Evolutionary conservation across 2,329 filamentous ascomycete species (phyloP).

Genomic region (Fusarium virguliforme): DNA sequence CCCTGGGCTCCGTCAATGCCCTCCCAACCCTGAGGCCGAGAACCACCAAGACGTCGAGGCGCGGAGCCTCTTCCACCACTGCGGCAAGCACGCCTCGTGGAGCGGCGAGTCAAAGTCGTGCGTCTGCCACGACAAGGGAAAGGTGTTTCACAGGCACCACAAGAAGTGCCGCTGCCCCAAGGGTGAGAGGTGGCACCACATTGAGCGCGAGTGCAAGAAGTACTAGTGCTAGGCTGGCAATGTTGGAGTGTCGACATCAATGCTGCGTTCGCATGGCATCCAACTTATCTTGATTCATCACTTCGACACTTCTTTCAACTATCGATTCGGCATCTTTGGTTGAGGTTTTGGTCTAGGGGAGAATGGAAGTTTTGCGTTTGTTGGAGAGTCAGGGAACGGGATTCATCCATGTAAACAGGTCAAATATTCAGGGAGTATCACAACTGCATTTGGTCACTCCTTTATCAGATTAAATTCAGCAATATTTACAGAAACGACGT

Average conservation of each 20-base stretch:
- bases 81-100: constrained; percentile 27
- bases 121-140: constrained; percentile 31
- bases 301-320: too few species aligned
- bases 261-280: too few species aligned
- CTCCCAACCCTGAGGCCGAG: constrained; percentile 27
- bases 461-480: too few species aligned
- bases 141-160: constrained; percentile 24
- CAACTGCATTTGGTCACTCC: too few species aligned
- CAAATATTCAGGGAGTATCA: too few species aligned
- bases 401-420: too few species aligned
- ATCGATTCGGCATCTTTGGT: too few species aligned
- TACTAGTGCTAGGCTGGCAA: neutral
- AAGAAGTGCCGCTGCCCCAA: constrained; percentile 36
- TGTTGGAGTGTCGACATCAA: neutral
- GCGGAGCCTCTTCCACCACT: constrained; percentile 33
- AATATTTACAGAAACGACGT: too few species aligned
- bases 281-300: too few species aligned
- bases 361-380: too few species aligned
- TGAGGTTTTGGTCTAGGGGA: too few species aligned
- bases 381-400: too few species aligned
- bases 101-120: constrained; percentile 18
- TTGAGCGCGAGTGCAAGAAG: constrained; percentile 34
- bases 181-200: constrained; percentile 36
- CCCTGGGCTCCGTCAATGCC: constrained; percentile 28
- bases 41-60: constrained; percentile 9